Conservation (phyloP, 768 basidiomycete genomes). For the Leccinum longicurvipes region DNA sequence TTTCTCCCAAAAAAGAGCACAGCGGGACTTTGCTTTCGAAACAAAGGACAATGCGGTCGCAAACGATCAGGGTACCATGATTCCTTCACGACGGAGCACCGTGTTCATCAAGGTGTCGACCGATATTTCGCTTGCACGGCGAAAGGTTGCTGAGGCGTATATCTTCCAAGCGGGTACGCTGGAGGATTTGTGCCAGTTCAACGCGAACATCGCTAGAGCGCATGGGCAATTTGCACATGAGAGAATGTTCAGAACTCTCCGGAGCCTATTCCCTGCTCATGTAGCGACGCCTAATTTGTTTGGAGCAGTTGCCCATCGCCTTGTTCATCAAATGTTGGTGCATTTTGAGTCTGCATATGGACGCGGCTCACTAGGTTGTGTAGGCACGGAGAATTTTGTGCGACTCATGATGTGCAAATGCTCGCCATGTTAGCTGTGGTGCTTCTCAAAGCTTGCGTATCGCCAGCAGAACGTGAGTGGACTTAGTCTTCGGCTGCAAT, state of each 20-base stretch:
- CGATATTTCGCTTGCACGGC: conserved; percentile 45
- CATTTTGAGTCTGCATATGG: background rate
- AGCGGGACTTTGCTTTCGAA: conserved; percentile 40
- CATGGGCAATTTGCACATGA: conserved; percentile 69
- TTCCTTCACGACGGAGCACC: conserved; percentile 49
- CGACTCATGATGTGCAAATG: conserved; percentile 72
- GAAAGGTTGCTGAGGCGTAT: conserved; percentile 62
- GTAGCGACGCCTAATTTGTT: conserved; percentile 23
- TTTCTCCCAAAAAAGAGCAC: conserved; percentile 44
- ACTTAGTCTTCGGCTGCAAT: background rate
- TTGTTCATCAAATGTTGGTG: conserved; percentile 50
- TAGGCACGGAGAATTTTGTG: conserved; percentile 44
- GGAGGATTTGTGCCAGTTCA: conserved; percentile 51
- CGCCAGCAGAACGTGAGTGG: conserved; percentile 13
- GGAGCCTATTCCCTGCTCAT: conserved; percentile 42
- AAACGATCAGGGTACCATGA: conserved; percentile 18
- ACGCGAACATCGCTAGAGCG: conserved; percentile 56
- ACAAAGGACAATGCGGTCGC: conserved; percentile 32
- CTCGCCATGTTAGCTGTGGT: conserved; percentile 72
- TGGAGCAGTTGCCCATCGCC: conserved; percentile 29
- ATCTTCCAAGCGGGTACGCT: conserved; percentile 44
- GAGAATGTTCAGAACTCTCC: conserved; percentile 57
- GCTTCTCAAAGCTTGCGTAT: conserved; percentile 48
- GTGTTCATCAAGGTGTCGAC: conserved; percentile 56
- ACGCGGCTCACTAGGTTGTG: background rate